phyloP scores from a whole-genome alignment of 2,329 filamentous ascomycete genomes.

The Coleophoma crateriformis region DNA sequence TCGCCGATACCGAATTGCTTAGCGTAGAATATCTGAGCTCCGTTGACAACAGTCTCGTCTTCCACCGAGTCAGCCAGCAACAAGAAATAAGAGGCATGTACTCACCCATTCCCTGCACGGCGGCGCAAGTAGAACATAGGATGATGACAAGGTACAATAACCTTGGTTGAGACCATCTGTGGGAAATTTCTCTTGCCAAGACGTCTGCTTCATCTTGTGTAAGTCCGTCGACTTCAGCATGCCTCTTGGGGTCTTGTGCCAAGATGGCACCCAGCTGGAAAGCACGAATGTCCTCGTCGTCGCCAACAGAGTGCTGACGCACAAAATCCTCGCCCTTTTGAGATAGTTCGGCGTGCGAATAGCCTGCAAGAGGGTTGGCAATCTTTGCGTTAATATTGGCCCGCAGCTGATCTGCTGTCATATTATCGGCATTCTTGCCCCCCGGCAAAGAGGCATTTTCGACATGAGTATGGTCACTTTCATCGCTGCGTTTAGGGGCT shows the following conservation, averaged over 20 bases:
- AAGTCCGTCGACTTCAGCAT: conserved; percentile 44
- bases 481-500: background rate
- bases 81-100: conserved; percentile 1
- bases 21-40: conserved; percentile 61
- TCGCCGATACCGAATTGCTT: conserved; percentile 54
- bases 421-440: background rate
- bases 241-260: conserved; percentile 38
- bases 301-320: conserved; percentile 44
- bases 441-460: background rate
- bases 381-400: conserved; percentile 40
- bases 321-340: conserved; percentile 55
- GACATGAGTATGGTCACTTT: background rate
- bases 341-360: conserved; percentile 42
- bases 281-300: conserved; percentile 49
- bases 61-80: too few relatives aligned
- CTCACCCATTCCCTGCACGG: conserved; percentile 63
- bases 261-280: conserved; percentile 56
- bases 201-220: conserved; percentile 51
- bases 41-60: conserved; percentile 65
- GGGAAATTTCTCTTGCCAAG: conserved; percentile 53
- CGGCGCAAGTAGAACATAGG: conserved; percentile 61
- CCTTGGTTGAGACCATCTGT: conserved; percentile 64
- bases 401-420: conserved; percentile 9
- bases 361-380: conserved; percentile 45
- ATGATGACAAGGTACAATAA: conserved; percentile 62